These are phyloP conservation scores for Begonia loranthoides DNA, from an alignment of 306 rosid species.

Conservation along the genomic window DNA sequence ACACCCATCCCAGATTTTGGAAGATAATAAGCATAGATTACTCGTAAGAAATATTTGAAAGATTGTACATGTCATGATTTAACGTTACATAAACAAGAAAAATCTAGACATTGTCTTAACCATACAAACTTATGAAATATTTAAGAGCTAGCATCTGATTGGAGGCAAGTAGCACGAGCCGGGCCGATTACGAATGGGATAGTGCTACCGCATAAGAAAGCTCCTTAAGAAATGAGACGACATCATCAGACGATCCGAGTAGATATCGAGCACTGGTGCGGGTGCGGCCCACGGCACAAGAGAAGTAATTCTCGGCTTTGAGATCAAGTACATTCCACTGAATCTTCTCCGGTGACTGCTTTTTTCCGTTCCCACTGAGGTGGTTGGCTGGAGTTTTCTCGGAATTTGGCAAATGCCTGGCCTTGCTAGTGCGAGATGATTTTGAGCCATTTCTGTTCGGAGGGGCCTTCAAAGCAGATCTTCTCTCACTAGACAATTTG, in stretches of 20 bases:
- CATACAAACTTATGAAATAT: too few relatives aligned
- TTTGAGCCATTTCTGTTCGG: constrained; percentile 33
- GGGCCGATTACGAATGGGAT: neutral
- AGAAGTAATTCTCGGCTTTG: constrained; percentile 80
- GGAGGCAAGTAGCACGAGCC: too few relatives aligned
- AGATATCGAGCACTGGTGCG: constrained; percentile 65
- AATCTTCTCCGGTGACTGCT: constrained; percentile 48
- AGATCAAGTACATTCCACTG: constrained; percentile 94
- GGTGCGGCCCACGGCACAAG: constrained; percentile 77
- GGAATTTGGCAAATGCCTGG: constrained; percentile 19
- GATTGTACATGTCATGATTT: too few relatives aligned
- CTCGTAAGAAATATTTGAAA: too few relatives aligned
- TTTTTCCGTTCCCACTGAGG: constrained; percentile 18
- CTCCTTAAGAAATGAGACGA: constrained; percentile 52
- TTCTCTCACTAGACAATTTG: constrained; percentile 41
- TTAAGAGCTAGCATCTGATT: too few relatives aligned
- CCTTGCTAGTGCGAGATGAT: constrained; percentile 29
- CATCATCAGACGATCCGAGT: constrained; percentile 59
- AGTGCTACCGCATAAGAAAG: constrained; percentile 24
- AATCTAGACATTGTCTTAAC: too few relatives aligned
- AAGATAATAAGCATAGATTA: too few relatives aligned
- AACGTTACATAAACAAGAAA: too few relatives aligned
- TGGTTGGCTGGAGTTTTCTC: constrained; percentile 48
- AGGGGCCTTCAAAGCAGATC: constrained; percentile 35
- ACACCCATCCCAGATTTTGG: too few relatives aligned